Conservation (phyloP, 352 stramenopile genomes). For the Pythium angustatum region DNA sequence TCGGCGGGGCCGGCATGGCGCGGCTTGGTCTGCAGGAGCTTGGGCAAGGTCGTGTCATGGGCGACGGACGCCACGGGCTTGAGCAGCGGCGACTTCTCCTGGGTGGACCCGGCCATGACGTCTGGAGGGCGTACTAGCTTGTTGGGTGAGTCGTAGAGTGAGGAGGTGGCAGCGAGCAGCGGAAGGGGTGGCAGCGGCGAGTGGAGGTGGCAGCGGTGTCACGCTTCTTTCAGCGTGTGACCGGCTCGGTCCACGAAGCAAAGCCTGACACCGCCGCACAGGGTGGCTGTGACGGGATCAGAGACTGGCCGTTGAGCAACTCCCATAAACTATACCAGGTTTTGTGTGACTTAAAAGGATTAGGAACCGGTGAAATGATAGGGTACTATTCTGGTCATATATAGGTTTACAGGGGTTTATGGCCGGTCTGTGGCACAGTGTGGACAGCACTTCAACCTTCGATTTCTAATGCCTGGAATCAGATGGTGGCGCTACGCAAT, state of each 20-base stretch:
- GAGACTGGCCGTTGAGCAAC: not conserved
- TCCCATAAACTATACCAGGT: not conserved
- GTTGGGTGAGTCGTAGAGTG: constrained; percentile 8
- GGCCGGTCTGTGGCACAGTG: not conserved
- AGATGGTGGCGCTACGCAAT: constrained; percentile 1
- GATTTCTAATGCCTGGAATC: constrained; percentile 3
- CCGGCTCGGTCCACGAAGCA: too few relatives aligned
- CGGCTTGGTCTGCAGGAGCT: constrained; percentile 13
- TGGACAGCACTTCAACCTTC: constrained; percentile 8
- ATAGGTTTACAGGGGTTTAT: not conserved
- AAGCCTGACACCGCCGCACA: not conserved
- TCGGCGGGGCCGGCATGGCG: constrained; percentile 23
- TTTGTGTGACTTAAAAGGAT: not conserved
- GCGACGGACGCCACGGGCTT: too few relatives aligned
- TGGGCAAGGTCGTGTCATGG: too few relatives aligned
- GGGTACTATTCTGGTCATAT: not conserved
- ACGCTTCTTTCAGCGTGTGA: too few relatives aligned
- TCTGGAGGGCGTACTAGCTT: not conserved
- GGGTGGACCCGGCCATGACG: constrained; percentile 12
- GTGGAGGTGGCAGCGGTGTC: too few relatives aligned
- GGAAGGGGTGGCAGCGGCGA: too few relatives aligned
- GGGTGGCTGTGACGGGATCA: constrained; percentile 2
- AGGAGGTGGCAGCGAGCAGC: not conserved
- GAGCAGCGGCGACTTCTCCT: constrained; percentile 28
- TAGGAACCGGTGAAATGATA: not conserved